Evolutionary conservation across 2,329 filamentous ascomycete genomes (phyloP), one percentile per base, ranked within the genome.

Genomic region (Pestalotiopsis sp.): DNA sequence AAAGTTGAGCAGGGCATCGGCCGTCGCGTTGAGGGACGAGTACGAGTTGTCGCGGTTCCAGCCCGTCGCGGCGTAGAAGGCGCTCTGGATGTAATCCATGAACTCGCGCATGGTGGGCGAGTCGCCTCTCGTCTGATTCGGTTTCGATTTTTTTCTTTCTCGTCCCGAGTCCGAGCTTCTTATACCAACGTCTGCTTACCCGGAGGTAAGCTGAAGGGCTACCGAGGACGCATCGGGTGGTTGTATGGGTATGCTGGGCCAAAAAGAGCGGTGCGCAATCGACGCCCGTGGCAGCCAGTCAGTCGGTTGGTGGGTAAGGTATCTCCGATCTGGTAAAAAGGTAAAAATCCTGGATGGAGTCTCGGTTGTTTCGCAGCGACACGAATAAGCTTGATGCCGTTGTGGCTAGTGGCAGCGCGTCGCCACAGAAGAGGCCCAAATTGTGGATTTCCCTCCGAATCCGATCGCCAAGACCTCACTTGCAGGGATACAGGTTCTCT

Each of bases 11-110:
- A 99, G 87, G 71, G 93, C 93, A 84, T 94, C 89, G 62, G 93
- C 90, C 3, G 94, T 97, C 68, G 92, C 90, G 74, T 94, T 97
- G 76, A 98, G 85, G 72, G 91, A 90, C 74, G 93, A 91, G 83
- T 98, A 98, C 70, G 93, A 96, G 81, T 97, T 97, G 84, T 98
- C 94, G 77, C 90, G 87, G 78, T 95, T 93, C 95, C 95, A 98
- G 79, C 92, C 88, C 60, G 94, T 95, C 68, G 92, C 91, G 79
- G 92, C 87, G 80, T 94, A 93, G 83, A 97, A 98, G 76, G 93
- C 93, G 82, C 92, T 88, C 82, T 97, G 94, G 84, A 98, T 92
- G 85, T 97, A 95, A 83, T 97, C 94, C 93, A 98, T 97, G 85
- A 97, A 98, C 83, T 95, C 92, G 84, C 96, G 91, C 95, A 98